Base-by-base conservation (phyloP, 2,329 filamentous ascomycete genomes). In the Sclerotiophoma versabilis region DNA sequence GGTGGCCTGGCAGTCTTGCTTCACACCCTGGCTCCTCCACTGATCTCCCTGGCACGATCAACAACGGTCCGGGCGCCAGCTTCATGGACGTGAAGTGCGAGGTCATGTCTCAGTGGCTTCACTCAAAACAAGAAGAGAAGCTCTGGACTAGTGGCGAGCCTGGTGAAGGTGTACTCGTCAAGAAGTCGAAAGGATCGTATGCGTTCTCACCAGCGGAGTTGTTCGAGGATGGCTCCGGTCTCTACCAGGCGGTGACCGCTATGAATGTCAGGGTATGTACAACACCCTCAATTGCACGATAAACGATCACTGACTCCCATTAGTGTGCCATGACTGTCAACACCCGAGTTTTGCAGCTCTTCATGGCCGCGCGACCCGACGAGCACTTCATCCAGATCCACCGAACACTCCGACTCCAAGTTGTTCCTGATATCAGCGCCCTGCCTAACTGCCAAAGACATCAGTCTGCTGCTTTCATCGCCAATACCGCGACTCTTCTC, bases 391-490 rank as follows among this genome's bases (percentile, higher is more conserved):
- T 89, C 9, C 84, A 87, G 9, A 75, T 89, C 14, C 72, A 79
- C 14, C 77, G 82, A 47, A 84, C 83, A 3, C 78, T 87, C 15
- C 82, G 83, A 22, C 73, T 89, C 6, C 87, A 90, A 65, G 83
- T 89, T 4, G 75, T 89, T 19, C 81, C 81, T 2, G 81, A 80
- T 42, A 81, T 88, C 51, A 75, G 77, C 2, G 80, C 83, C 42
- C 76, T 90, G 4, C 82, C 84, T 0, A 73, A 77, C 20, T 87
- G 84, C 5, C 83, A 90, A 54, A 93, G 91, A 72, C 85, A 91
- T 70, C 90, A 93, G 70, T 92, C 89, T 61, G 90, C 90, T 11
- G 90, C 91, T 7, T 93, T 93, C 70, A 82, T 93, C 34, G 86
- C 88, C 2, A 84, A 84, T 0, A 87, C 90, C 58, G 84, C 85